These are phyloP conservation scores for Hibiscus syriacus DNA, from an alignment of 345 rosid genomes.

Conservation along the genomic window DNA sequence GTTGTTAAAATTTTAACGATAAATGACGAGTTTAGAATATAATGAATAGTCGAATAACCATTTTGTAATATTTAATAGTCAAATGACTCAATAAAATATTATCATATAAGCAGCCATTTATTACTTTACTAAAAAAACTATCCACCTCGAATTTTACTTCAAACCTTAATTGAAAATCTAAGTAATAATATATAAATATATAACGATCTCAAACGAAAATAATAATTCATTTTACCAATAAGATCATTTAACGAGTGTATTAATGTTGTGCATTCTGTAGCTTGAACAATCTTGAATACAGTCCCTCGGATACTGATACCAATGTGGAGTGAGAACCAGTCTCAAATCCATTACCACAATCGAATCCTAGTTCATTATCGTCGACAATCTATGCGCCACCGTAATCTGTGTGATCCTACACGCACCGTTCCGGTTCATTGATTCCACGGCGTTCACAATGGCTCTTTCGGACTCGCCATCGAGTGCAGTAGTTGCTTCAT, in stretches of 20 bases:
- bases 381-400: conserved; percentile 79
- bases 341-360: conserved; percentile 72
- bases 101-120: no score
- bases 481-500: conserved; percentile 89
- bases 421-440: conserved; percentile 21
- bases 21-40: no score
- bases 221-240: no score
- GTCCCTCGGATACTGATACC: conserved; percentile 39
- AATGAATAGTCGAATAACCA: no score
- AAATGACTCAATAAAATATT: no score
- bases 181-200: no score
- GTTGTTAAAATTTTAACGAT: no score
- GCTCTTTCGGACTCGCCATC: conserved; percentile 70
- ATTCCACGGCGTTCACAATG: conserved; percentile 45
- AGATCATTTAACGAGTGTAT: neutral
- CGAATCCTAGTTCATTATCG: conserved; percentile 52
- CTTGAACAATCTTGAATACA: conserved; percentile 42
- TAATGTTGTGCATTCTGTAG: conserved; percentile 34
- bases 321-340: conserved; percentile 60
- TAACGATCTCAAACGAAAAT: no score
- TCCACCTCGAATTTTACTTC: no score
- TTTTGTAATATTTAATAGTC: no score
- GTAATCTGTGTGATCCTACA: conserved; percentile 48
- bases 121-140: no score
- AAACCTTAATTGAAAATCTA: no score